These are phyloP conservation scores for Helminthosporium solani DNA, from an alignment of 2,329 filamentous ascomycete species.

Conservation along the genomic window DNA sequence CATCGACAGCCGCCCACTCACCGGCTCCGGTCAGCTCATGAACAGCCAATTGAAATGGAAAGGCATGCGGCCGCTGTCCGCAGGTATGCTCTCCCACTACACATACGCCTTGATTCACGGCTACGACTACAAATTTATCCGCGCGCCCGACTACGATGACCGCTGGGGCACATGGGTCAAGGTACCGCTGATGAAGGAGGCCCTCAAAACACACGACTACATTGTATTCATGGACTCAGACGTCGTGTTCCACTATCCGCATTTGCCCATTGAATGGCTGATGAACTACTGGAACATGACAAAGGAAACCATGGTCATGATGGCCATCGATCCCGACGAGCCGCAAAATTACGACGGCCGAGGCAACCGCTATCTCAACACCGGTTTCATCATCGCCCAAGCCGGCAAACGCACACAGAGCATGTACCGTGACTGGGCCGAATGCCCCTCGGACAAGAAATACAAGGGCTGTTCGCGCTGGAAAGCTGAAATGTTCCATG, in stretches of 20 bases:
- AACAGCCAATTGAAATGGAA: slow-evolving; percentile 40
- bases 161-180: slow-evolving; percentile 53
- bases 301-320: slow-evolving; percentile 48
- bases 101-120: slow-evolving; percentile 50
- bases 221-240: slow-evolving; percentile 54
- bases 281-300: slow-evolving; percentile 53
- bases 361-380: slow-evolving; percentile 47
- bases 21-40: slow-evolving; percentile 38
- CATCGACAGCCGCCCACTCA: slow-evolving; percentile 41
- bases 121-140: slow-evolving; percentile 53
- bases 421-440: slow-evolving; percentile 42
- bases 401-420: slow-evolving; percentile 40
- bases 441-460: slow-evolving; percentile 38
- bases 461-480: slow-evolving; percentile 40
- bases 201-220: slow-evolving; percentile 45
- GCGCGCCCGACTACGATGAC: slow-evolving; percentile 44
- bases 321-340: slow-evolving; percentile 49
- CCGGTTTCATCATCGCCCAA: slow-evolving; percentile 49
- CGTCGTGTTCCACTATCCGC: slow-evolving; percentile 49
- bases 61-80: slow-evolving; percentile 38
- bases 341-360: slow-evolving; percentile 46
- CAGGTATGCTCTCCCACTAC: slow-evolving; percentile 43
- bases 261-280: slow-evolving; percentile 53
- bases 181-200: slow-evolving; percentile 48
- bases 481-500: slow-evolving; percentile 40